A percentile compares a stretch with the other conserved stretches of the same genome.
Evolutionary conservation across 2,329 filamentous ascomycete genomes (phyloP).

Genomic region (Pezicula rhizophila): DNA sequence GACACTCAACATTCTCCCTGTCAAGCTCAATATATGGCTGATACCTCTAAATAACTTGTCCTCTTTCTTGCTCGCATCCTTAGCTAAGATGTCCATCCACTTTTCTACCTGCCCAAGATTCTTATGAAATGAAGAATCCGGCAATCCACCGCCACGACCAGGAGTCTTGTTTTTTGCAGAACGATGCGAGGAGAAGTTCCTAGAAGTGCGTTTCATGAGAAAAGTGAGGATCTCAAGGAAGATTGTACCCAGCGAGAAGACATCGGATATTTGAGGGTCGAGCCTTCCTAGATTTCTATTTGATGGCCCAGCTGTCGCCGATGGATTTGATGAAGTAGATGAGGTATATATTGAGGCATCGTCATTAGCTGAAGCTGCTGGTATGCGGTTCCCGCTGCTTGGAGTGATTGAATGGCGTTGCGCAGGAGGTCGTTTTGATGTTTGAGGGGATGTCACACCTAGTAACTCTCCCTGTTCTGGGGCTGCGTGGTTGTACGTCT

Average conservation of each 20-base stretch:
- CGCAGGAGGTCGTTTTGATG: slow-evolving; percentile 4
- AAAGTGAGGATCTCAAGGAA: slow-evolving; percentile 67
- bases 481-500: slow-evolving; percentile 66
- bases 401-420: slow-evolving; percentile 4
- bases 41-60: slow-evolving; percentile 45
- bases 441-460: slow-evolving; percentile 4
- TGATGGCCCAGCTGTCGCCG: background rate
- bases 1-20: slow-evolving; percentile 47
- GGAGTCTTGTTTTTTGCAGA: slow-evolving; percentile 54
- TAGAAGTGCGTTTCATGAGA: slow-evolving; percentile 60
- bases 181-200: slow-evolving; percentile 61
- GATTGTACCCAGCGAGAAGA: slow-evolving; percentile 69
- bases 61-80: slow-evolving; percentile 44
- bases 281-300: slow-evolving; percentile 20
- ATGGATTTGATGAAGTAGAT: slow-evolving; percentile 12
- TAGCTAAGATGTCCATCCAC: slow-evolving; percentile 59
- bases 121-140: slow-evolving; percentile 65
- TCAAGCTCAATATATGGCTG: slow-evolving; percentile 45
- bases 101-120: slow-evolving; percentile 62
- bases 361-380: slow-evolving; percentile 13
- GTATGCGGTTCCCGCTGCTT: background rate
- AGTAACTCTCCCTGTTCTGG: slow-evolving; percentile 46
- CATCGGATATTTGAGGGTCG: slow-evolving; percentile 56
- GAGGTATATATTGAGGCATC: slow-evolving; percentile 17
- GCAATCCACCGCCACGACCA: slow-evolving; percentile 47